Conservation (phyloP, 2,329 filamentous ascomycete genomes). For the Lecanicillium sp. region DNA sequence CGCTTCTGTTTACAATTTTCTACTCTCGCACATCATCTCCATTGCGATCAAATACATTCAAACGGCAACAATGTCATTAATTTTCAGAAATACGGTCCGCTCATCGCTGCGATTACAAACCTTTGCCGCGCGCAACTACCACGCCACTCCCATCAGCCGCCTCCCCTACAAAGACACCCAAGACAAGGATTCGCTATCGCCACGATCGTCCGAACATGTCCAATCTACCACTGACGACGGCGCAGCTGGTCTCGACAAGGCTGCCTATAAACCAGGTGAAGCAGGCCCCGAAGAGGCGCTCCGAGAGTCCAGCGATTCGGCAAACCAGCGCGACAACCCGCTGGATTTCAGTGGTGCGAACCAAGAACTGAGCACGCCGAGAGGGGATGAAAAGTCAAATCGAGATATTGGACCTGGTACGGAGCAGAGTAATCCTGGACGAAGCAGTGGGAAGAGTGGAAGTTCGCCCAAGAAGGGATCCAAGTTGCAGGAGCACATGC, state of each 20-base stretch:
- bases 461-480: too few relatives aligned
- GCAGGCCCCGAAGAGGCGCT: conserved; percentile 59
- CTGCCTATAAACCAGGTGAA: conserved; percentile 61
- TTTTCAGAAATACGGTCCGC: too few relatives aligned
- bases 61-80: too few relatives aligned
- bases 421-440: too few relatives aligned
- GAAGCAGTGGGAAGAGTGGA: too few relatives aligned
- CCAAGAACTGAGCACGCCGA: conserved; percentile 30
- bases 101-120: too few relatives aligned
- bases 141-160: conserved; percentile 18
- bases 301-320: conserved; percentile 27
- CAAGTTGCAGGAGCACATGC: too few relatives aligned
- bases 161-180: conserved; percentile 42
- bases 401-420: too few relatives aligned
- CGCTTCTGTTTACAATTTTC: too few relatives aligned
- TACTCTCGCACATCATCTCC: too few relatives aligned
- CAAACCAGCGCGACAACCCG: conserved; percentile 15
- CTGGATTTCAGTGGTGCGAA: conserved; percentile 38
- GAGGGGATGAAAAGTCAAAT: conserved; percentile 23
- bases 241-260: conserved; percentile 44
- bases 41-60: too few relatives aligned
- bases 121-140: conserved; percentile 19
- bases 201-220: conserved; percentile 57
- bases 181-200: conserved; percentile 56
- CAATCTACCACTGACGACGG: conserved; percentile 59